Evolutionary conservation across 2,329 filamentous ascomycete species (phyloP).

Genomic region (Arthrobotrys sphaeroides): DNA sequence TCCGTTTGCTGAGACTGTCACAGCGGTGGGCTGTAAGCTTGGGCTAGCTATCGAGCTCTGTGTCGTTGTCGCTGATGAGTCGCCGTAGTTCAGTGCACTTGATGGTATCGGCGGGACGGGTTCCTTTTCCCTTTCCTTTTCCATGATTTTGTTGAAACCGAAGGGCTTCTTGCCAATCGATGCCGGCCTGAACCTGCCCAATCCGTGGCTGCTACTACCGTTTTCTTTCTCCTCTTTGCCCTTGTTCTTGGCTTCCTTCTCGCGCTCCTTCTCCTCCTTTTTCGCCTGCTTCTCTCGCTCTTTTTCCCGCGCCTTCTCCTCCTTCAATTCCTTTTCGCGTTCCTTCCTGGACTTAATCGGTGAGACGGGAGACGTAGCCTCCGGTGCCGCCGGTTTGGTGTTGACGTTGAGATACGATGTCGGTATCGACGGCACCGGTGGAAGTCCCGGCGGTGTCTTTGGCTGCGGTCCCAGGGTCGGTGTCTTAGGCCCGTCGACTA

Average conservation of each 20-base stretch:
- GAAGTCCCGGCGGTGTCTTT: conserved; percentile 39
- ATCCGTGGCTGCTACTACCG: conserved; percentile 38
- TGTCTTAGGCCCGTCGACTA: conserved; percentile 38
- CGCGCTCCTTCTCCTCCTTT: conserved; percentile 39
- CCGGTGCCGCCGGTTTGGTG: conserved; percentile 28
- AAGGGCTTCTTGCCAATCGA: conserved; percentile 53
- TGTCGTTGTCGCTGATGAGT: conserved; percentile 45
- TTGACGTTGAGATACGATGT: conserved; percentile 37
- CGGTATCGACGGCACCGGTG: conserved; percentile 53
- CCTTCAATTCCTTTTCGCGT: conserved; percentile 53
- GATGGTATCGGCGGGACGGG: conserved; percentile 37
- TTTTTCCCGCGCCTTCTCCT: conserved; percentile 55
- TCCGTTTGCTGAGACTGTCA: conserved; percentile 21
- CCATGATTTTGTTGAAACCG: conserved; percentile 39
- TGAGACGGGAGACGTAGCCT: conserved; percentile 39
- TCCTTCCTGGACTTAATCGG: conserved; percentile 56
- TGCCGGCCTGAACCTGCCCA: conserved; percentile 42
- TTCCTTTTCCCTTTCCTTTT: conserved; percentile 49
- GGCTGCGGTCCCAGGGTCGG: conserved; percentile 51
- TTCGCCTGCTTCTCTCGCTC: conserved; percentile 55
- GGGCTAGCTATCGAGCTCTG: conserved; percentile 28
- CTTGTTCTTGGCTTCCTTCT: conserved; percentile 37
- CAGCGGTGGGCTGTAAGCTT: conserved; percentile 20
- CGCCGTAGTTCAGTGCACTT: conserved; percentile 46
- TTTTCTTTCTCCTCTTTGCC: conserved; percentile 50